phyloP scores from a whole-genome alignment of 1,139 yeast genomes.

The Suhomyces bolitotheri region DNA sequence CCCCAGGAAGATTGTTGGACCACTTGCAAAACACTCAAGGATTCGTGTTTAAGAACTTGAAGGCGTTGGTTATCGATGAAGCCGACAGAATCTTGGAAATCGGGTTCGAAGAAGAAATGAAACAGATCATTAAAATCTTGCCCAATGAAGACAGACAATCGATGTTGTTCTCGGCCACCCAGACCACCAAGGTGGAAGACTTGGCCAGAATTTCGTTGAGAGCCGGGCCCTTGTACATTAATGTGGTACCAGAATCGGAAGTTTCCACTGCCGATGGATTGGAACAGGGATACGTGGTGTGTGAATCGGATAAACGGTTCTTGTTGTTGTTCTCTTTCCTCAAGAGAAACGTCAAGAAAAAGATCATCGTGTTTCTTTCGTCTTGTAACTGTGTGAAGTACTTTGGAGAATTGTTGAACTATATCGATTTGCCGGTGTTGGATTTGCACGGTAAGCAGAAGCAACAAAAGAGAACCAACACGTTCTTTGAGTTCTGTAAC shows the following conservation, averaged over 20 bases:
- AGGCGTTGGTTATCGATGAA: conserved; percentile 92
- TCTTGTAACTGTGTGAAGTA: conserved; percentile 97
- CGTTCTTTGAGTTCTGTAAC: conserved; percentile 95
- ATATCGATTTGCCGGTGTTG: conserved; percentile 92
- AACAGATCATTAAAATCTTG: conserved; percentile 87
- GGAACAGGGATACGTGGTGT: conserved; percentile 97
- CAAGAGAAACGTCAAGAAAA: conserved; percentile 87
- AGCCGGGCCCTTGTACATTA: conserved; percentile 93
- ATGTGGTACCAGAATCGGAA: conserved; percentile 82
- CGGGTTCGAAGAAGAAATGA: conserved; percentile 98
- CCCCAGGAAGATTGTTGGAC: conserved; percentile 96
- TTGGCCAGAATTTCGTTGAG: conserved; percentile 93
- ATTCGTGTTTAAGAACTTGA: conserved; percentile 89
- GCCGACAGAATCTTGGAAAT: conserved; percentile 96
- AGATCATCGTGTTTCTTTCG: conserved; percentile 88
- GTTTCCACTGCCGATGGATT: conserved; percentile 93
- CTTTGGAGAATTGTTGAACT: conserved; percentile 90
- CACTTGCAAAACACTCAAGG: conserved; percentile 95
- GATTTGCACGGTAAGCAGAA: conserved; percentile 97
- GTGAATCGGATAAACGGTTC: conserved; percentile 94
- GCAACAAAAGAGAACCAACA: conserved; percentile 96
- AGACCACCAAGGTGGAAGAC: conserved; percentile 97
- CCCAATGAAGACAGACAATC: conserved; percentile 95
- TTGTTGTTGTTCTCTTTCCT: conserved; percentile 85
- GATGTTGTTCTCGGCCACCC: conserved; percentile 97